Evolutionary conservation across 2,329 filamentous ascomycete species (phyloP).

Genomic region (Sclerotinia glacialis): DNA sequence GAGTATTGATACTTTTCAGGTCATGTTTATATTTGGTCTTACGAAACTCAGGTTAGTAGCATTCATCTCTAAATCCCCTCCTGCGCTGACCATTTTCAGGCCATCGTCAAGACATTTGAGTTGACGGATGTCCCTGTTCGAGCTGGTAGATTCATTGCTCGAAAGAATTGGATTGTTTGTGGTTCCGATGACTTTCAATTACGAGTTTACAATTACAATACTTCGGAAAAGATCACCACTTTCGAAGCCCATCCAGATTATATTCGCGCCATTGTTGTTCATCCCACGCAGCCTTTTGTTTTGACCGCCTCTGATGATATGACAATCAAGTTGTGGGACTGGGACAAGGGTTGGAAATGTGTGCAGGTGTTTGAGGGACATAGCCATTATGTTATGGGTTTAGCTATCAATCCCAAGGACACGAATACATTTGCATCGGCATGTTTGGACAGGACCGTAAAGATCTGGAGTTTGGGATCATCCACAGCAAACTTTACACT

Average conservation of each 20-base stretch:
- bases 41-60: conserved; percentile 71
- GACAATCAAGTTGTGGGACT: conserved; percentile 98
- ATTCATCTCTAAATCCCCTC: not conserved
- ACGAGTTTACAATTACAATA: conserved; percentile 98
- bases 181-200: conserved; percentile 87
- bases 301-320: conserved; percentile 96
- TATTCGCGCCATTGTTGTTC: conserved; percentile 92
- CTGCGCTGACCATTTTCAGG: conserved; percentile 43
- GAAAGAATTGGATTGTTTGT: conserved; percentile 99
- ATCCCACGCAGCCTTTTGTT: conserved; percentile 93
- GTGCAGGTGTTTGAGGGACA: conserved; percentile 96
- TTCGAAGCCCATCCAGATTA: conserved; percentile 99
- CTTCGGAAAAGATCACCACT: conserved; percentile 94
- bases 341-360: conserved; percentile 96
- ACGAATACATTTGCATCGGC: conserved; percentile 91
- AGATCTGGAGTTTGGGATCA: conserved; percentile 95
- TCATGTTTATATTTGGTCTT: conserved; percentile 99
- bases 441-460: conserved; percentile 93
- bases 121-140: conserved; percentile 97
- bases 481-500: conserved; percentile 94
- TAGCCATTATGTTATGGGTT: conserved; percentile 93
- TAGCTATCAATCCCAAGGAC: conserved; percentile 96
- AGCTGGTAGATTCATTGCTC: conserved; percentile 90
- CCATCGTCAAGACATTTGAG: conserved; percentile 98
- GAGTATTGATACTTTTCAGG: conserved; percentile 51